Percentiles rank a stretch among this genome's conserved stretches.
Conservation (phyloP, 2,329 filamentous ascomycete genomes). For the Fusarium sarcochroum region DNA sequence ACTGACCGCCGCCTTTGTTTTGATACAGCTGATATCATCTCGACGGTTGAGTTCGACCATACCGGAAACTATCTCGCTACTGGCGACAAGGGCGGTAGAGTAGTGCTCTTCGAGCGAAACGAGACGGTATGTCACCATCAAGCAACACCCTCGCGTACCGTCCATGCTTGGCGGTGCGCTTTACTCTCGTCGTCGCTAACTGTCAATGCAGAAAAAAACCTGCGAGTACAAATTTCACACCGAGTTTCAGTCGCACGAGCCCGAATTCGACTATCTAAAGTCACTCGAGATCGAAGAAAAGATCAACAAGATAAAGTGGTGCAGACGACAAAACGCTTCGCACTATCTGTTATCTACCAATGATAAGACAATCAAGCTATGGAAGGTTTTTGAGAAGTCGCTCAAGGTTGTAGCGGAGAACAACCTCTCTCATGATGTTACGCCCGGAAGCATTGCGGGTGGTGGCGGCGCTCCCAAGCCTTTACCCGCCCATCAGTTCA, state of each 20-base stretch:
- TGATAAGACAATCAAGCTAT: constrained; percentile 99
- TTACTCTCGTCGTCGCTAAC: constrained; percentile 29
- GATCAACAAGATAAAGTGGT: constrained; percentile 99
- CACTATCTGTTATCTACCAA: constrained; percentile 99
- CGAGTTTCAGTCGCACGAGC: constrained; percentile 99
- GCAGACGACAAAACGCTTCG: constrained; percentile 95
- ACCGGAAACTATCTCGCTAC: constrained; percentile 91
- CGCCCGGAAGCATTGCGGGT: constrained; percentile 78
- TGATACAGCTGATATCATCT: constrained; percentile 85
- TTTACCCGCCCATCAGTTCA: constrained; percentile 79
- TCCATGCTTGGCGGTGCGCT: constrained; percentile 3
- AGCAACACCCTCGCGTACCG: constrained; percentile 2
- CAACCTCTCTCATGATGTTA: constrained; percentile 95
- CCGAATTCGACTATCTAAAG: constrained; percentile 99
- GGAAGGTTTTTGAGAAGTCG: constrained; percentile 99
- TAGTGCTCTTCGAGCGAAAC: constrained; percentile 91
- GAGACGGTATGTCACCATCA: constrained; percentile 79
- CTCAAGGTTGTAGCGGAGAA: constrained; percentile 99
- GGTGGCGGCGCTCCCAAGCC: constrained; percentile 84
- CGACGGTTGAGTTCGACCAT: constrained; percentile 91
- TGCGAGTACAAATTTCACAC: constrained; percentile 99
- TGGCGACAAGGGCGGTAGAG: constrained; percentile 89
- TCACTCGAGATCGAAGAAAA: constrained; percentile 99
- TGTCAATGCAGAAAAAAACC: constrained; percentile 87
- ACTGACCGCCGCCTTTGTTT: constrained; percentile 44